These are phyloP conservation scores for Lactarius pseudohatsudake DNA, from an alignment of 768 basidiomycete species.

Conservation along the genomic window DNA sequence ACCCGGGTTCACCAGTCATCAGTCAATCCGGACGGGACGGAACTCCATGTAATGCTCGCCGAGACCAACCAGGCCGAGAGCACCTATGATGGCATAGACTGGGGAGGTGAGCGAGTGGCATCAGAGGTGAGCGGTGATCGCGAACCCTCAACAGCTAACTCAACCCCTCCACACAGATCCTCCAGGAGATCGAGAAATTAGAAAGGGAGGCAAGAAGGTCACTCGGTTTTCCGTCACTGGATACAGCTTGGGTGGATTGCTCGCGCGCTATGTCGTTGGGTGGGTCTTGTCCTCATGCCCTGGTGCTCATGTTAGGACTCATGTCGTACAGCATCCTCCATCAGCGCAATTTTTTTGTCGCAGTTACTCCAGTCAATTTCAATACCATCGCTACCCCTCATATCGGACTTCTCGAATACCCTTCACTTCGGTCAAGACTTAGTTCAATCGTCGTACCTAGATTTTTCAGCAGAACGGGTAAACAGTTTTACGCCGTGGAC, in stretches of 20 bases:
- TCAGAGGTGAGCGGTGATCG: slow-evolving; percentile 55
- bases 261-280: slow-evolving; percentile 79
- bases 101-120: slow-evolving; percentile 78
- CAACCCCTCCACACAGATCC: slow-evolving; percentile 43
- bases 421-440: slow-evolving; percentile 56
- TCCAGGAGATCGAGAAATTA: slow-evolving; percentile 53
- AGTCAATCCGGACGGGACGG: slow-evolving; percentile 39
- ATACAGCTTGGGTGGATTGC: slow-evolving; percentile 78
- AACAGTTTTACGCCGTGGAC: slow-evolving; percentile 56
- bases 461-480: slow-evolving; percentile 75
- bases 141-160: background rate
- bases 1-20: slow-evolving; percentile 35
- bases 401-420: slow-evolving; percentile 68
- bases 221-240: slow-evolving; percentile 73
- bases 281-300: slow-evolving; percentile 33
- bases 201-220: slow-evolving; percentile 56
- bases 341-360: slow-evolving; percentile 69
- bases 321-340: slow-evolving; percentile 51
- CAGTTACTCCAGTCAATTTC: slow-evolving; percentile 74
- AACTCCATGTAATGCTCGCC: slow-evolving; percentile 62
- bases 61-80: slow-evolving; percentile 62
- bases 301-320: background rate
- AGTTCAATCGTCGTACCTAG: slow-evolving; percentile 59
- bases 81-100: slow-evolving; percentile 84
- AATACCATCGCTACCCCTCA: slow-evolving; percentile 83